Evolutionary conservation across 1,284 basidiomycete species (phyloP).

Genomic region (Ganoderma boninense): DNA sequence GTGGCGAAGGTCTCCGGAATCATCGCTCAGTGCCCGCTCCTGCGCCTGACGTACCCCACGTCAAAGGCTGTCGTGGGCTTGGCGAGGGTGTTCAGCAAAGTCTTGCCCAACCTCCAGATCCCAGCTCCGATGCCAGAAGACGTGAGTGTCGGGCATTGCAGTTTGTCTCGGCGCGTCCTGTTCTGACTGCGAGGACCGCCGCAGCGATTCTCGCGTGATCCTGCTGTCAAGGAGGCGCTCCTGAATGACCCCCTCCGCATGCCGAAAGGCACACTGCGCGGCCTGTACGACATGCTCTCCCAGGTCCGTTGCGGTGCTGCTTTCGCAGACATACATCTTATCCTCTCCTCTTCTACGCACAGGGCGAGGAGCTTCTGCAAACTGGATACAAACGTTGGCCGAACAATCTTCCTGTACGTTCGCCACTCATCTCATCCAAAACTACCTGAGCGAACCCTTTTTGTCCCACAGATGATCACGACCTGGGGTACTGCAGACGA

Average conservation of each 20-base stretch:
- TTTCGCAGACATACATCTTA: too few species aligned
- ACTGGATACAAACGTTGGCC: neutral
- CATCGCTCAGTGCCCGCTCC: slow-evolving; percentile 75
- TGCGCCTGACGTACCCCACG: slow-evolving; percentile 67
- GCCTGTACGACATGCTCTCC: neutral
- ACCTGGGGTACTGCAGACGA: neutral
- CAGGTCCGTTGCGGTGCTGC: neutral
- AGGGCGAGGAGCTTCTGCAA: neutral
- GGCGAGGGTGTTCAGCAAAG: neutral
- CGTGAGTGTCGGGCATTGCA: neutral
- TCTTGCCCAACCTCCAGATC: neutral
- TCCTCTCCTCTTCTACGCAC: neutral
- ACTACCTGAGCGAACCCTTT: too few species aligned
- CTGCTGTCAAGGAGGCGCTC: neutral
- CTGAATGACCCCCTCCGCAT: neutral
- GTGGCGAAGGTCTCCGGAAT: slow-evolving; percentile 66
- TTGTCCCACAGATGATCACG: neutral
- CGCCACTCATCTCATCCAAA: neutral
- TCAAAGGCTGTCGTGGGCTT: slow-evolving; percentile 46
- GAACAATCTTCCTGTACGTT: neutral
- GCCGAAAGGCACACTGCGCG: neutral
- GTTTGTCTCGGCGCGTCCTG: neutral
- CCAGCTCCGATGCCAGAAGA: neutral
- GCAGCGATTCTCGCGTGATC: neutral
- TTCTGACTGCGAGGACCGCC: neutral